A percentile compares a stretch with the other conserved stretches of the same genome.
Evolutionary conservation across 2,329 filamentous ascomycete species (phyloP).

Genomic region (Daldinia sp.): DNA sequence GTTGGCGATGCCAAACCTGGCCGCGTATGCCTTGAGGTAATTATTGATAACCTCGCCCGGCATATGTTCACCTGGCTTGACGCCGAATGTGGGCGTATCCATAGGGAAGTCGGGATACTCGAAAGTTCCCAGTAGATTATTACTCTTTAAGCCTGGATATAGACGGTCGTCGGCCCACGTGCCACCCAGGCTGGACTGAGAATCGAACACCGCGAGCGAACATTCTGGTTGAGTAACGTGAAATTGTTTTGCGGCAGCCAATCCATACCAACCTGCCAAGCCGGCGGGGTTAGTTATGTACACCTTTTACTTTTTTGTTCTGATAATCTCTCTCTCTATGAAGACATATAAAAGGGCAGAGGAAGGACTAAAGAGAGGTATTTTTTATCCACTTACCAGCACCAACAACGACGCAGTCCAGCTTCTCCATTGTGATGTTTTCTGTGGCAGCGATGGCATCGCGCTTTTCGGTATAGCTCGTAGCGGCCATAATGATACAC

Average conservation of each 20-base stretch:
- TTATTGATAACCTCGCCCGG: slow-evolving; percentile 66
- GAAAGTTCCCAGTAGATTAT: slow-evolving; percentile 79
- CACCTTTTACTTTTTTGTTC: slow-evolving; percentile 8
- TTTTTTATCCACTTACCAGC: slow-evolving; percentile 59
- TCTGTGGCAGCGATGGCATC: slow-evolving; percentile 25
- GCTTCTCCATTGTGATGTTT: slow-evolving; percentile 55
- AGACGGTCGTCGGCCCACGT: slow-evolving; percentile 76
- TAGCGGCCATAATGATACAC: slow-evolving; percentile 36
- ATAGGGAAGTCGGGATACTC: slow-evolving; percentile 82
- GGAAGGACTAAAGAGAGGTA: slow-evolving; percentile 2
- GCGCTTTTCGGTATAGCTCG: slow-evolving; percentile 28
- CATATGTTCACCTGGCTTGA: slow-evolving; percentile 66
- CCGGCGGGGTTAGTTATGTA: slow-evolving; percentile 22
- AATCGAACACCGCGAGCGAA: slow-evolving; percentile 69
- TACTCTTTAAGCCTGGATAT: slow-evolving; percentile 77
- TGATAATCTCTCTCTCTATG: background rate
- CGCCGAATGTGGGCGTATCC: slow-evolving; percentile 62
- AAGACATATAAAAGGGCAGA: background rate
- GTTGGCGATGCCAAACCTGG: slow-evolving; percentile 63
- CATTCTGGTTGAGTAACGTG: slow-evolving; percentile 67
- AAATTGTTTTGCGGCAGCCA: slow-evolving; percentile 72
- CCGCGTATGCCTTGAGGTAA: slow-evolving; percentile 68
- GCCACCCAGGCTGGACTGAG: slow-evolving; percentile 69
- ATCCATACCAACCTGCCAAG: slow-evolving; percentile 63
- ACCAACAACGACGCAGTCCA: slow-evolving; percentile 62